phyloP scores from a whole-genome alignment of 305 asterid species.

The Fraxinus platypoda region DNA sequence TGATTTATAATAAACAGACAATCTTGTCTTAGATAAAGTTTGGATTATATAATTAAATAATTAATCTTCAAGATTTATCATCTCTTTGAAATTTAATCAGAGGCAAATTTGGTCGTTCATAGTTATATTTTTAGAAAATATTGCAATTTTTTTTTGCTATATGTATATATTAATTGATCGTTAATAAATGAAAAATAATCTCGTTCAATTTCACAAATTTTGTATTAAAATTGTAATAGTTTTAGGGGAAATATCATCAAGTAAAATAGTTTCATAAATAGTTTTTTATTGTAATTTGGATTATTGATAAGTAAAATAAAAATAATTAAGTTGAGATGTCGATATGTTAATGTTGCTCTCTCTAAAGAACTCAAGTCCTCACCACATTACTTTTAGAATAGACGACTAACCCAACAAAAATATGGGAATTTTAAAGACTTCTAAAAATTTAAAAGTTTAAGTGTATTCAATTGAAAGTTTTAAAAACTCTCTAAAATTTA shows the following conservation, averaged over 20 bases:
- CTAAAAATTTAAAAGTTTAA: no score
- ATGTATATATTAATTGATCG: neutral
- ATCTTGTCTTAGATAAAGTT: conserved; percentile 27
- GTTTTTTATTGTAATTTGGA: neutral
- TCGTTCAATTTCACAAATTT: no score
- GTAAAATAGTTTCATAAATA: no score
- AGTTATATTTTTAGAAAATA: neutral
- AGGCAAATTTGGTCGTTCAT: neutral
- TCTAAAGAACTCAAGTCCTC: neutral
- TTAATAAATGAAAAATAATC: no score
- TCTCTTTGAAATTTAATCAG: neutral
- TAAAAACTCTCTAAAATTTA: no score
- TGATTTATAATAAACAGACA: conserved; percentile 31
- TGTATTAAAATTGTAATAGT: no score
- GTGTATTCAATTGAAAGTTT: no score
- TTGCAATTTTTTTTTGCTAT: neutral
- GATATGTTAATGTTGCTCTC: neutral
- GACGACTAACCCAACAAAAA: neutral
- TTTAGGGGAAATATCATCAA: no score
- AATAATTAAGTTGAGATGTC: neutral
- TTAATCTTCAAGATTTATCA: conserved; percentile 10
- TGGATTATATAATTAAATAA: conserved; percentile 23
- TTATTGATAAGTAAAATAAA: neutral
- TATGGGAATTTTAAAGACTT: neutral
- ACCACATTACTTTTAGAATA: neutral